Evolutionary conservation across 495 filamentous ascomycete genomes (phyloP).

Genomic region (Peziza echinospora): DNA sequence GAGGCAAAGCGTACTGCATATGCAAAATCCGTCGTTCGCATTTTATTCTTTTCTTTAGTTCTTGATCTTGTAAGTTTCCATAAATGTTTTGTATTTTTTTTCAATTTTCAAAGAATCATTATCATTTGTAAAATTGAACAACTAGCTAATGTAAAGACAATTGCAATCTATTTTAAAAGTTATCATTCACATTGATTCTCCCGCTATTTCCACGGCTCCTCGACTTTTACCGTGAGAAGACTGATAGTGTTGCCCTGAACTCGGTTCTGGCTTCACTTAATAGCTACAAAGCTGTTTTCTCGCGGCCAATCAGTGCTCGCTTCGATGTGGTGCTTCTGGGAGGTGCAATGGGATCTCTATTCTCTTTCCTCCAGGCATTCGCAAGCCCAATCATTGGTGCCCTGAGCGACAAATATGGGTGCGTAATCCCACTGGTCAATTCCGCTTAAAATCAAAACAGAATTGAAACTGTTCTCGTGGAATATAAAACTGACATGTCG

Average conservation of each 20-base stretch:
- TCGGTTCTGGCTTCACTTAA: constrained; percentile 67
- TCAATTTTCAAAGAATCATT: not conserved
- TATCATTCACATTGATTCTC: constrained; percentile 92
- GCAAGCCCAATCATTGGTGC: constrained; percentile 80
- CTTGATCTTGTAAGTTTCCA: constrained; percentile 49
- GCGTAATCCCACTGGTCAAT: not conserved
- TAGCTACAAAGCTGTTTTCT: constrained; percentile 84
- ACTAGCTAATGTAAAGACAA: constrained; percentile 1
- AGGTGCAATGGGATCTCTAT: constrained; percentile 79
- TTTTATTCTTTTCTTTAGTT: constrained; percentile 50
- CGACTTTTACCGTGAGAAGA: constrained; percentile 61
- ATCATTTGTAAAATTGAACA: too few relatives aligned
- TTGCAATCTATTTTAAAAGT: constrained; percentile 23
- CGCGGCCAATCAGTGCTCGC: constrained; percentile 77
- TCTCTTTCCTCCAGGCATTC: constrained; percentile 80
- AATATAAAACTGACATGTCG: not conserved
- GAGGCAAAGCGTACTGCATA: constrained; percentile 3
- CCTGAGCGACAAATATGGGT: constrained; percentile 69
- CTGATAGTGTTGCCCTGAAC: constrained; percentile 42
- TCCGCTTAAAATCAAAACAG: too few relatives aligned
- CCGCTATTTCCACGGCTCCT: constrained; percentile 87
- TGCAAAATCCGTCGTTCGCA: constrained; percentile 65
- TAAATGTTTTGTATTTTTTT: too few relatives aligned
- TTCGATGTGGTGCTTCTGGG: constrained; percentile 96
- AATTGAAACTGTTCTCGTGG: too few relatives aligned